phyloP scores from a whole-genome alignment of 176 grass and related monocot species.

The Pharus latifolius region DNA sequence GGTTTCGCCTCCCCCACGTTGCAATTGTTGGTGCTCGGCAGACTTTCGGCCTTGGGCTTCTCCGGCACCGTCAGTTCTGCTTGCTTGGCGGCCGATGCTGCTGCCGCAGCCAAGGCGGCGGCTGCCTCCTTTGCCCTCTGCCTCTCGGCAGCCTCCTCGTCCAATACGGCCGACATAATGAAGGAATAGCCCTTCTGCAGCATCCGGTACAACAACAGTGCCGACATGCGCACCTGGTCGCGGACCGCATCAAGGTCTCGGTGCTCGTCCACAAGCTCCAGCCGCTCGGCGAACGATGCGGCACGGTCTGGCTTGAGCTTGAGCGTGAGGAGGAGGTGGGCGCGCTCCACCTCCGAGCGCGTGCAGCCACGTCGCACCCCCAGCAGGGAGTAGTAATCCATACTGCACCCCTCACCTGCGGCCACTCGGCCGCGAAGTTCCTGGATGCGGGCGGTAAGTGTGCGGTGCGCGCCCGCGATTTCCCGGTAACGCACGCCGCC shows the following conservation, averaged over 20 bases:
- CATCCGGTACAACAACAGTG: constrained; percentile 83
- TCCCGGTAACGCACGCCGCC: constrained; percentile 56
- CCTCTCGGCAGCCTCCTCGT: constrained; percentile 37
- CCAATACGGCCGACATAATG: constrained; percentile 45
- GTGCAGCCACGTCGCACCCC: constrained; percentile 54
- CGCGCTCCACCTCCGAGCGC: constrained; percentile 58
- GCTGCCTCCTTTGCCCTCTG: constrained; percentile 36
- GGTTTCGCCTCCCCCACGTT: background rate
- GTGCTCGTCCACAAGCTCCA: constrained; percentile 85
- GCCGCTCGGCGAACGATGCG: constrained; percentile 58
- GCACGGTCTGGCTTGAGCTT: constrained; percentile 83
- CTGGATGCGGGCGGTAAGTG: constrained; percentile 53
- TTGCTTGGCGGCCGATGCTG: background rate
- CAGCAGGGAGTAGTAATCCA: constrained; percentile 72
- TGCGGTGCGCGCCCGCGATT: constrained; percentile 47
- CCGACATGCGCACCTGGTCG: constrained; percentile 93
- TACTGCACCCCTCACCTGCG: constrained; percentile 36
- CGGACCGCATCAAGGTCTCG: constrained; percentile 65
- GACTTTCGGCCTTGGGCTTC: background rate
- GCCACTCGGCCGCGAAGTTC: constrained; percentile 41
- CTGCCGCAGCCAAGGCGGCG: background rate
- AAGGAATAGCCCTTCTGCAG: constrained; percentile 71
- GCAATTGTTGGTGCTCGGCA: background rate
- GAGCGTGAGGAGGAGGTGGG: constrained; percentile 65
- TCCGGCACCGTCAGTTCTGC: background rate